Percentiles rank a stretch among this genome's conserved stretches.
These are phyloP conservation scores for Haberlea rhodopensis DNA, from an alignment of 257 asterid species.

Conservation along the genomic window DNA sequence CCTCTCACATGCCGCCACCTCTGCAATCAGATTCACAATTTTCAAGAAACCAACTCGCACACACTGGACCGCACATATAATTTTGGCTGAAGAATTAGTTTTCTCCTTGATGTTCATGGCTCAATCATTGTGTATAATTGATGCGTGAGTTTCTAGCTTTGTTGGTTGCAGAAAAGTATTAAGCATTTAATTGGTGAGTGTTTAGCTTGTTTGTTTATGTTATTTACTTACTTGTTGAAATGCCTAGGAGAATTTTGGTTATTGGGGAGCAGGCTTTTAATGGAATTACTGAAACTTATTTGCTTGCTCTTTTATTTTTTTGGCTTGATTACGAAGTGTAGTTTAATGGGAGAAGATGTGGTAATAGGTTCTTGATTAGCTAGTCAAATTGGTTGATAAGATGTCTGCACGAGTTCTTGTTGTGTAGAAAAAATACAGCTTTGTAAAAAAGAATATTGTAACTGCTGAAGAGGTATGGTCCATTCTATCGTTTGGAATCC, in stretches of 20 bases:
- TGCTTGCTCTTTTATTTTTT: not conserved
- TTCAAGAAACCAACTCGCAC: constrained; percentile 14
- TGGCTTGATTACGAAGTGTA: not conserved
- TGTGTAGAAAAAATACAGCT: not conserved
- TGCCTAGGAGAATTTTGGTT: constrained; percentile 25
- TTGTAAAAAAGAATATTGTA: not conserved
- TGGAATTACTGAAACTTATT: constrained; percentile 7
- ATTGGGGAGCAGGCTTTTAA: not conserved
- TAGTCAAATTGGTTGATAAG: constrained; percentile 4
- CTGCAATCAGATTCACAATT: constrained; percentile 25
- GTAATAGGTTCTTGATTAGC: constrained; percentile 17
- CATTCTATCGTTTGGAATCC: not conserved
- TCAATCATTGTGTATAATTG: constrained; percentile 10
- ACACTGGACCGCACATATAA: not conserved
- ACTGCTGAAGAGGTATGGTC: not conserved
- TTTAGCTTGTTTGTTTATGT: not conserved
- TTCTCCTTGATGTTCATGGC: not conserved
- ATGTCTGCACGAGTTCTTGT: not conserved
- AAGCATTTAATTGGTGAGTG: constrained; percentile 1
- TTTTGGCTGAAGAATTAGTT: constrained; percentile 10
- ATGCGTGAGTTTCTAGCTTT: constrained; percentile 13
- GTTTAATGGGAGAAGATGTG: constrained; percentile 13
- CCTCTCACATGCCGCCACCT: constrained; percentile 22
- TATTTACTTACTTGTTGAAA: constrained; percentile 31
- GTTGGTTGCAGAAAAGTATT: not conserved